phyloP scores from a whole-genome alignment of 1,284 basidiomycete genomes.

The Cerrena zonata region DNA sequence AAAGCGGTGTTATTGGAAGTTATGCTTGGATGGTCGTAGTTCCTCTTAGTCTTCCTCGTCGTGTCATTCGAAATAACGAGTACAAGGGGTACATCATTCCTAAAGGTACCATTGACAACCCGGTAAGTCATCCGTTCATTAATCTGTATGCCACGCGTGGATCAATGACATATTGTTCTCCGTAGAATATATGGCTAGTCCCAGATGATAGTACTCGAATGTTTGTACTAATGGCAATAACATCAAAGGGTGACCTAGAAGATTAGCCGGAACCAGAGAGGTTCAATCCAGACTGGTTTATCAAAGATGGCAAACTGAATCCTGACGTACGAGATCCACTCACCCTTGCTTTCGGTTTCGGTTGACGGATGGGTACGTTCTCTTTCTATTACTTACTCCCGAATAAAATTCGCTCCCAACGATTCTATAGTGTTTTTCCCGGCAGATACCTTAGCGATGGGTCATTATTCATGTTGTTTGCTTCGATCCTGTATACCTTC shows the following conservation, averaged over 20 bases:
- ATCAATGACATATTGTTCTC: not conserved
- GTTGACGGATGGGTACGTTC: constrained; percentile 5
- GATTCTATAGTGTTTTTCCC: constrained; percentile 4
- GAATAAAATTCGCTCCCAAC: not conserved
- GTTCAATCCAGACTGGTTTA: constrained; percentile 13
- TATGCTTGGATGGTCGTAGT: not conserved
- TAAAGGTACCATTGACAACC: constrained; percentile 9
- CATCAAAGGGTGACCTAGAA: constrained; percentile 7
- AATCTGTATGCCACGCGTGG: not conserved
- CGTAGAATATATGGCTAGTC: constrained; percentile 5
- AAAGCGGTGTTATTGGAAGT: constrained; percentile 5
- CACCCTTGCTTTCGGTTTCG: constrained; percentile 17
- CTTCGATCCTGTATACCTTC: constrained; percentile 13
- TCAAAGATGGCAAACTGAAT: constrained; percentile 9
- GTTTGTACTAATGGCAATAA: not conserved
- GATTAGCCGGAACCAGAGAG: constrained; percentile 13
- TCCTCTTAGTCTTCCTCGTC: not conserved
- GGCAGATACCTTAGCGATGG: constrained; percentile 3
- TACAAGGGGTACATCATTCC: constrained; percentile 24
- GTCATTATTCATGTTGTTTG: constrained; percentile 11
- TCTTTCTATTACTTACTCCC: not conserved
- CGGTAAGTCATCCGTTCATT: not conserved
- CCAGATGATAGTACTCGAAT: not conserved
- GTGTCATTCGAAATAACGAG: constrained; percentile 11
- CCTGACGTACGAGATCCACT: constrained; percentile 8